phyloP scores from a whole-genome alignment of 331 rosid species.

The Spiraea crenata region DNA sequence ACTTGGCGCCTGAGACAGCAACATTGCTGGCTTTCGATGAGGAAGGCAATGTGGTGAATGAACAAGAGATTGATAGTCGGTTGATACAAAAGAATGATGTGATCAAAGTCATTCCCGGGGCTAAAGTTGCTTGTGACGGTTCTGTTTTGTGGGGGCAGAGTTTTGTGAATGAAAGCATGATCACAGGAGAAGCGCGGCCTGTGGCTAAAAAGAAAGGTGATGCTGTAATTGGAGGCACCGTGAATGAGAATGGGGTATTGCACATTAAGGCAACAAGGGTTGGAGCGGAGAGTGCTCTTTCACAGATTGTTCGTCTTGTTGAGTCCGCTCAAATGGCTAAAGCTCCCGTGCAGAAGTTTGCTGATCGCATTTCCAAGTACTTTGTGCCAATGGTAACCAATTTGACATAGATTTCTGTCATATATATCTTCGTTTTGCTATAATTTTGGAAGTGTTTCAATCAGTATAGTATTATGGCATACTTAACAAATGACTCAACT shows the following conservation, averaged over 20 bases:
- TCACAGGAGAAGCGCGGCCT: slow-evolving; percentile 75
- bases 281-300: slow-evolving; percentile 81
- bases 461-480: not conserved
- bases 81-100: slow-evolving; percentile 72
- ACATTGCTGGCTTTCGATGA: slow-evolving; percentile 45
- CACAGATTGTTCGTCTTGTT: slow-evolving; percentile 83
- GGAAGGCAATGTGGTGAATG: slow-evolving; percentile 44
- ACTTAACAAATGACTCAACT: not conserved
- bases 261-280: slow-evolving; percentile 76
- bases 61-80: slow-evolving; percentile 53
- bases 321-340: slow-evolving; percentile 93
- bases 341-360: slow-evolving; percentile 86
- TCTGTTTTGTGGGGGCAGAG: slow-evolving; percentile 72
- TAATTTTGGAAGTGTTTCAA: not conserved
- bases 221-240: slow-evolving; percentile 76
- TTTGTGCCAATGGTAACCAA: slow-evolving; percentile 66
- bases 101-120: slow-evolving; percentile 65
- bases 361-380: slow-evolving; percentile 67
- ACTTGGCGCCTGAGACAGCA: slow-evolving; percentile 69
- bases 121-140: slow-evolving; percentile 81
- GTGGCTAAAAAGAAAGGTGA: slow-evolving; percentile 56
- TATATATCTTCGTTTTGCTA: not conserved
- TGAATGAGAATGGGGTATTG: slow-evolving; percentile 81
- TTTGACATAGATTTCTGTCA: not conserved
- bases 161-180: slow-evolving; percentile 83